phyloP scores from a whole-genome alignment of 371 early-diverging fungal species.

The Parasitella parasitica region DNA sequence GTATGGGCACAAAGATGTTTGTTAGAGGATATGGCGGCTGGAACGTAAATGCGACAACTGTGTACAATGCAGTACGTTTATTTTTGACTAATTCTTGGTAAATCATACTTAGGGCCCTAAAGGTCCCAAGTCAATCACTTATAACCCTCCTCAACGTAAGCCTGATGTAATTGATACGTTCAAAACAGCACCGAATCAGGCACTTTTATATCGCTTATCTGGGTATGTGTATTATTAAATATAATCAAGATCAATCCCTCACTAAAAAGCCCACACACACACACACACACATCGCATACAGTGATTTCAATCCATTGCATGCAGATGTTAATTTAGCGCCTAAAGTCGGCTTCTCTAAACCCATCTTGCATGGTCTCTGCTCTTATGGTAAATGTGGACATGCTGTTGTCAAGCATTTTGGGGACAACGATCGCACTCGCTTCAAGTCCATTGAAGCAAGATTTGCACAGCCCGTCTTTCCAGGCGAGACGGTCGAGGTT shows the following conservation, averaged over 20 bases:
- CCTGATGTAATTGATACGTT: slow-evolving; percentile 53
- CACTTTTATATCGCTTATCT: slow-evolving; percentile 66
- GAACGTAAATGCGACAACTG: slow-evolving; percentile 31
- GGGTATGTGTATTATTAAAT: slow-evolving; percentile 12
- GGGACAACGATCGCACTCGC: slow-evolving; percentile 44
- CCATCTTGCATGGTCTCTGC: slow-evolving; percentile 72
- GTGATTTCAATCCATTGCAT: slow-evolving; percentile 73
- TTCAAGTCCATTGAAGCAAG: slow-evolving; percentile 65
- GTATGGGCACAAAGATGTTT: slow-evolving; percentile 51
- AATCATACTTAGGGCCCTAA: slow-evolving; percentile 39
- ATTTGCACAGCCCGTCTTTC: slow-evolving; percentile 70
- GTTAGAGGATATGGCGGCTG: slow-evolving; percentile 60
- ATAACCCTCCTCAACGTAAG: slow-evolving; percentile 46
- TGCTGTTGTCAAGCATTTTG: slow-evolving; percentile 57
- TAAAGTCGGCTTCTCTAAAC: slow-evolving; percentile 60
- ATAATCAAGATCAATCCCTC: too few relatives aligned
- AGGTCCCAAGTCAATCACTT: slow-evolving; percentile 42
- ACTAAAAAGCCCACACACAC: too few relatives aligned
- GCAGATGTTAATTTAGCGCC: slow-evolving; percentile 62
- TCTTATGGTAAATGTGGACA: slow-evolving; percentile 62
- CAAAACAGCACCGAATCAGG: slow-evolving; percentile 51
- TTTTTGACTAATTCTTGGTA: neutral
- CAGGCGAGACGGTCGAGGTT: slow-evolving; percentile 62
- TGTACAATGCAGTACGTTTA: neutral
- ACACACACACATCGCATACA: slow-evolving; percentile 6